Base-by-base conservation (phyloP, 257 asterid species). In the Solanum sitiens region DNA sequence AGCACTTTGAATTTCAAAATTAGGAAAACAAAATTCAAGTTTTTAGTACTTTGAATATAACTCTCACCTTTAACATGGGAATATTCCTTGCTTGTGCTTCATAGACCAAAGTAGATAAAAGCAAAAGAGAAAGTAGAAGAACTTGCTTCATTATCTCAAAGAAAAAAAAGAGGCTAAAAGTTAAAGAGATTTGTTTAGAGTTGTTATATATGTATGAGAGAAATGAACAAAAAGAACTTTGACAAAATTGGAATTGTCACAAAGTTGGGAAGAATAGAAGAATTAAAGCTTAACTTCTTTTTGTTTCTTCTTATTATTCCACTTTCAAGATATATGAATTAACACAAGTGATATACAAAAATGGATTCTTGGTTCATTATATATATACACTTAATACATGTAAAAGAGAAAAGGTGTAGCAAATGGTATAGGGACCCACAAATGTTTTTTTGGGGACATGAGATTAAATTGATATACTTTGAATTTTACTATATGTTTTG, bases 41-140 rank as follows among this genome's bases (percentile, higher is more conserved):
- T 53, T 53, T 53, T 56, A 56, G 4, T 1, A 56, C 65, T 56
- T 18, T 56, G n/a, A 56, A 56, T 56, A 56, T 56, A 56, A 56
- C 7, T 18, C 93, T 89, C 86, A 95, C 97, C 75, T 90, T 89
- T 71, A 89, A 23, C 61, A 40, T 87, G 37, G 87, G 90, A 44
- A 84, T 87, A 70, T 73, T 70, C 90, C 88, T 89, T 27, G 94
- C 93, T 89, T 90, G 92, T 90, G 90, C 93, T 88, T 90, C 92
- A 89, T 90, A 93, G 84, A 88, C 65, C 23, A 92, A 89, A 80
- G 87, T 83, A 70, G 94, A 91, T 8, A 92, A 90, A 88, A 94
- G 90, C 47, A 93, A 88, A 82, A 92, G 88, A 76, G 86, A 86
- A 83, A 91, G 75, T 39, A 94, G 45, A 84, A 90, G 20, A 71